These are phyloP conservation scores for Neurospora sp. DNA, from an alignment of 495 filamentous ascomycete genomes.

Conservation along the genomic window DNA sequence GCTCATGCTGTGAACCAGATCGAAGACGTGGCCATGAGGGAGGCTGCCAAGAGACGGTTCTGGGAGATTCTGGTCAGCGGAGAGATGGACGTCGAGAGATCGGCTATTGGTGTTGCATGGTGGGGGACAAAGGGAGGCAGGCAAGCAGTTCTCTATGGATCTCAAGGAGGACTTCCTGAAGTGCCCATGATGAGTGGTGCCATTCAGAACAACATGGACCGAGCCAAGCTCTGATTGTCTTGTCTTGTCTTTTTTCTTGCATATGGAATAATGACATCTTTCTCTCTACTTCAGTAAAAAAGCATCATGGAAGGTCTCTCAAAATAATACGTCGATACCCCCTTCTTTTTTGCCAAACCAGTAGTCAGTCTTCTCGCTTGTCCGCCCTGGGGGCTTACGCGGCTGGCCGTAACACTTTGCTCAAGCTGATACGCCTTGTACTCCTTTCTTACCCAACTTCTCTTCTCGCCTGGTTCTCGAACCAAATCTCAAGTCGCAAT, in stretches of 20 bases:
- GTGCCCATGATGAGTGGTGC: conserved; percentile 38
- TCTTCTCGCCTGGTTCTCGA: not conserved
- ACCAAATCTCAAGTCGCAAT: not conserved
- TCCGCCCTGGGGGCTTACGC: not conserved
- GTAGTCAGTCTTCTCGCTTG: not conserved
- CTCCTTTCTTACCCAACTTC: not conserved
- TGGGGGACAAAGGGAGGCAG: conserved; percentile 51
- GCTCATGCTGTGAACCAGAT: conserved; percentile 60
- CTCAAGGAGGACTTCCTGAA: conserved; percentile 5
- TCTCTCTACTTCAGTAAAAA: not conserved
- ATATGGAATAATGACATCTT: not conserved
- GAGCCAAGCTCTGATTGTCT: not conserved
- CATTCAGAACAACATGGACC: conserved; percentile 12
- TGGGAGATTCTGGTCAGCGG: conserved; percentile 78
- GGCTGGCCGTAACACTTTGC: not conserved
- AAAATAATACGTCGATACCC: not conserved
- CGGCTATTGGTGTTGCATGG: conserved; percentile 75
- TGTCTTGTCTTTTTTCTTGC: not conserved
- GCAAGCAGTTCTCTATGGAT: conserved; percentile 25
- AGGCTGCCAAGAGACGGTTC: conserved; percentile 61
- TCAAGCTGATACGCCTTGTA: not conserved
- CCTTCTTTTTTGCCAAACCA: not conserved
- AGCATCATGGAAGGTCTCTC: not conserved
- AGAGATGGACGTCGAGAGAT: conserved; percentile 86
- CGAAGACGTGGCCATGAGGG: conserved; percentile 49